Conservation (phyloP, 2,329 filamentous ascomycete genomes). For the Fonsecaea pedrosoi region DNA sequence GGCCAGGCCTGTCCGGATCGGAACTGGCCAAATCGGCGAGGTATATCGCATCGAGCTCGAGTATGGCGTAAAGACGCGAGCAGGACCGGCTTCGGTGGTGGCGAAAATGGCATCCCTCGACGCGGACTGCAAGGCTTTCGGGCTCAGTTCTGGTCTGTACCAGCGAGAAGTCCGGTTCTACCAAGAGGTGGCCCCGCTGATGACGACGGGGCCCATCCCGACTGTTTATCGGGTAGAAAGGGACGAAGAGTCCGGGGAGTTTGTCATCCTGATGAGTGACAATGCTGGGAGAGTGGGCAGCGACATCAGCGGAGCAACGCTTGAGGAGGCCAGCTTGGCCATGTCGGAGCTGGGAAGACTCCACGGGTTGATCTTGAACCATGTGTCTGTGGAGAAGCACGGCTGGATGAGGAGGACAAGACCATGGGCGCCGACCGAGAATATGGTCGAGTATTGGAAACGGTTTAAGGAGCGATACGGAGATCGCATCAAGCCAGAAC, state of each 20-base stretch:
- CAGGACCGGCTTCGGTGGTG: constrained; percentile 9
- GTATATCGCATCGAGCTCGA: constrained; percentile 2
- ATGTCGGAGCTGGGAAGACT: constrained; percentile 4
- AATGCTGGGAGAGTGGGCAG: not conserved
- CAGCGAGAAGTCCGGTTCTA: constrained; percentile 1
- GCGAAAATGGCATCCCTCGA: constrained; percentile 12
- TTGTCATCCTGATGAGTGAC: constrained; percentile 3
- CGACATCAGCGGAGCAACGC: not conserved
- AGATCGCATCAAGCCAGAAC: constrained; percentile 1
- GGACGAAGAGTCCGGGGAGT: not conserved
- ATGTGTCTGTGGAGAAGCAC: not conserved
- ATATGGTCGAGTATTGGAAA: not conserved
- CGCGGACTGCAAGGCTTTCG: constrained; percentile 6
- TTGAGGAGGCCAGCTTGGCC: not conserved
- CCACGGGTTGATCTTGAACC: constrained; percentile 3
- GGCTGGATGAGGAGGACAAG: constrained; percentile 1
- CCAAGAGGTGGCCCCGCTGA: not conserved
- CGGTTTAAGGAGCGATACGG: not conserved
- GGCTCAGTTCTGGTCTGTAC: not conserved
- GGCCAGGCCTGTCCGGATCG: not conserved
- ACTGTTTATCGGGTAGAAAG: not conserved
- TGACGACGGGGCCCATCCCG: not conserved
- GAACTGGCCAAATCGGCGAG: not conserved
- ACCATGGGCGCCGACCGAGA: not conserved
- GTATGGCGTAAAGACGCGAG: constrained; percentile 6